Evolutionary conservation across 2,329 filamentous ascomycete genomes (phyloP).

Genomic region (Penicillium sp.): DNA sequence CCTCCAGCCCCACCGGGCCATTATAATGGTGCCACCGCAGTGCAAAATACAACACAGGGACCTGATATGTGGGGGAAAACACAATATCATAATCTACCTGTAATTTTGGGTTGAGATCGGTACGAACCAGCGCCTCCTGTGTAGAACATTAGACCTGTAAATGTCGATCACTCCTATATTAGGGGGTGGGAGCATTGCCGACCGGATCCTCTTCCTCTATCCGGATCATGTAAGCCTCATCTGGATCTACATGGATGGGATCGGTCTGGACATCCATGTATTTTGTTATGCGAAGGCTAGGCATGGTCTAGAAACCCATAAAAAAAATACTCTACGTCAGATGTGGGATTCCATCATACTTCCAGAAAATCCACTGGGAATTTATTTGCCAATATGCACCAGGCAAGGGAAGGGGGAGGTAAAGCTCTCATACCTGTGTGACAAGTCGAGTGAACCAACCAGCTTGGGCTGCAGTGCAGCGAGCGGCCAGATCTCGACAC

Average conservation of each 20-base stretch:
- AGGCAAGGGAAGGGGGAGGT: slow-evolving; percentile 5
- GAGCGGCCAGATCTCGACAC: slow-evolving; percentile 58
- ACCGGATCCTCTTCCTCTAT: slow-evolving; percentile 35
- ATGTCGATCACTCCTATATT: slow-evolving; percentile 2
- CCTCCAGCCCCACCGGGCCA: slow-evolving; percentile 63
- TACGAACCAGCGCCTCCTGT: slow-evolving; percentile 46
- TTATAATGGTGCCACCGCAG: slow-evolving; percentile 59
- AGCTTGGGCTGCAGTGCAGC: slow-evolving; percentile 50
- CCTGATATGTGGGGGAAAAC: slow-evolving; percentile 71
- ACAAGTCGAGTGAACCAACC: slow-evolving; percentile 44
- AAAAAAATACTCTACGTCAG: neutral
- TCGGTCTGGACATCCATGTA: slow-evolving; percentile 16
- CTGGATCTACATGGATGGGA: slow-evolving; percentile 2
- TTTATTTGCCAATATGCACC: neutral
- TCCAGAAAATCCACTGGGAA: neutral
- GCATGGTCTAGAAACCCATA: slow-evolving; percentile 21
- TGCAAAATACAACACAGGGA: slow-evolving; percentile 75
- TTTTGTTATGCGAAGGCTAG: slow-evolving; percentile 33
- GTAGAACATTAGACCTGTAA: slow-evolving; percentile 11
- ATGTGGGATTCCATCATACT: neutral
- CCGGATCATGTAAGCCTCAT: slow-evolving; percentile 8
- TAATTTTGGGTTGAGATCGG: slow-evolving; percentile 40
- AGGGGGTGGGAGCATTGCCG: neutral
- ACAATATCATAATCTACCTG: slow-evolving; percentile 71
- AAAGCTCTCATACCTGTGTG: slow-evolving; percentile 28